phyloP scores from a whole-genome alignment of 139 green algal genomes.

The Yamagishiella unicocca region DNA sequence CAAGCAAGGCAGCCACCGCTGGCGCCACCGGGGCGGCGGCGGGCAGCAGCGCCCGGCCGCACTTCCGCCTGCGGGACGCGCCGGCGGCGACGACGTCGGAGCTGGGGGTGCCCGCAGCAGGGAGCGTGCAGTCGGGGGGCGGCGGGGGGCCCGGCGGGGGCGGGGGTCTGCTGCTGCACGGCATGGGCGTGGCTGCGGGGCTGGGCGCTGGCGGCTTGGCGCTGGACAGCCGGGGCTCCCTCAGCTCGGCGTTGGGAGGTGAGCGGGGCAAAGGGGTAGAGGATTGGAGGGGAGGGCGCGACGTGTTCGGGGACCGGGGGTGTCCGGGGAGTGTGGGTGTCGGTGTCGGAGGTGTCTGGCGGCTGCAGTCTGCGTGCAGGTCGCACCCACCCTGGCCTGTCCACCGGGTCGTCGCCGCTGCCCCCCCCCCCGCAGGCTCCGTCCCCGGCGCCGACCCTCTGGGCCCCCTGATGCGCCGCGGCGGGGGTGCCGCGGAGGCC shows the following conservation, averaged over 20 bases:
- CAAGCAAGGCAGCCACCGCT: not conserved
- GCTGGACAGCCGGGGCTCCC: not conserved
- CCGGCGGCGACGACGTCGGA: not conserved
- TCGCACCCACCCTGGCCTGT: too few relatives aligned
- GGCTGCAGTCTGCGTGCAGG: too few relatives aligned
- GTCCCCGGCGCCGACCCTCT: not conserved
- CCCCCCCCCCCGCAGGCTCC: not conserved
- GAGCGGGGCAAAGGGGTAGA: too few relatives aligned
- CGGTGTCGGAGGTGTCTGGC: too few relatives aligned
- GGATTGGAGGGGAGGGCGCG: not conserved
- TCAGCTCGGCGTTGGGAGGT: too few relatives aligned
- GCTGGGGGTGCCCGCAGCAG: not conserved
- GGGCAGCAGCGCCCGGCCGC: not conserved
- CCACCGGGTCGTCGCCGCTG: too few relatives aligned
- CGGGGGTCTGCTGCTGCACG: not conserved
- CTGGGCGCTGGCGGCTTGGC: not conserved
- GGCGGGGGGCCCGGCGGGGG: not conserved
- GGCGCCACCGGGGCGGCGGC: not conserved
- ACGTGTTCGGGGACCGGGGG: too few relatives aligned
- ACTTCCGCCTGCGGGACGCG: conserved; percentile 17
- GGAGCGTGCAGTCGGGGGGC: not conserved
- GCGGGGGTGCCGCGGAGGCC: not conserved
- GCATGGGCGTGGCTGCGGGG: not conserved
- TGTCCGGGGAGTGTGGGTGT: not conserved
- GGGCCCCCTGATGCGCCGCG: not conserved